Base-by-base conservation (phyloP, 179 eudicot genomes). In the Heliamphora pulchella region DNA sequence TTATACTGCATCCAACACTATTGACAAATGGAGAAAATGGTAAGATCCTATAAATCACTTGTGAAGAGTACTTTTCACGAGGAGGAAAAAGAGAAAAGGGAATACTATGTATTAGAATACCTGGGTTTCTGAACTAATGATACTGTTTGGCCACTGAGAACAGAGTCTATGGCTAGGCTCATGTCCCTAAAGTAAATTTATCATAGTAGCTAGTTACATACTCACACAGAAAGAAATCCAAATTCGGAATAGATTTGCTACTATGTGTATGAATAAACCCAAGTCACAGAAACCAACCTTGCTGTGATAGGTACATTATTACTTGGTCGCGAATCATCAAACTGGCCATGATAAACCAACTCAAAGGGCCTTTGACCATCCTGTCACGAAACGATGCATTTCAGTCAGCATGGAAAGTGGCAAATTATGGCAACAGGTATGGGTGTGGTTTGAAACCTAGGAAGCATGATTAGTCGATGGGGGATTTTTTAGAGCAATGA, bases 341-440 rank as follows among this genome's bases (percentile, higher is more conserved):
- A 95, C 83, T 95, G 98, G 5, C 98, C 98, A 62, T 92, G 98
- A 82, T 93, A 93, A 46, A 92, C 98, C 76, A 95, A 91, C 88
- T 93, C 96, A 86, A 93, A 95, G 15, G 97, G 98, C 84, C 94
- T 88, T 79, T 97, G 87, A 58, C 97, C 98, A 55, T 90, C 98
- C 97, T 92, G 89, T 58, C 22, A 57, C 63, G 79, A 75, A 50
- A 71, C 39, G 75, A 57, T 71, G 13, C 8, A 41, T 62, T 48
- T 73, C 47, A 14, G 39, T 22, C 67, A 43, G 51, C 61, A 51
- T 2, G 1, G 9, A 11, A 71, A 14, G 8, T 57, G 65, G 6
- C 54, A 68, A 55, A 71, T 62, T 9, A 50, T 17, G 5, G 51
- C 7, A 68, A 68, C 66, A n/a, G 46, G 4, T 10, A 8, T 15